These are phyloP conservation scores for Coix lacrymajobi DNA, from an alignment of 176 grass and related monocot species.

Conservation along the genomic window DNA sequence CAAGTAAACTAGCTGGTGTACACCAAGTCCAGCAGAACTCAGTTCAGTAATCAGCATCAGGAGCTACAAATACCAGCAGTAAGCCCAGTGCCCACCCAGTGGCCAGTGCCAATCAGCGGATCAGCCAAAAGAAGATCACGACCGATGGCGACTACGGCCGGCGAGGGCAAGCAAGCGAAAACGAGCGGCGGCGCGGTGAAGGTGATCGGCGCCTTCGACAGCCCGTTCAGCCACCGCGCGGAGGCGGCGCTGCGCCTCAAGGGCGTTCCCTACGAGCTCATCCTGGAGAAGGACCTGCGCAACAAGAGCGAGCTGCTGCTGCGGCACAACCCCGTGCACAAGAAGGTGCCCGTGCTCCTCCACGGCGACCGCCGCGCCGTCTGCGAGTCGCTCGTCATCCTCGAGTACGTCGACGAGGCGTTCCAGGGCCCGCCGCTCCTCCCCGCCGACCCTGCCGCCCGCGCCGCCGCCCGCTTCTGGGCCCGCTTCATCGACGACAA, in stretches of 20 bases:
- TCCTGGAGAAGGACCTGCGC: conserved; percentile 34
- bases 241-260: conserved; percentile 39
- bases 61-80: not conserved
- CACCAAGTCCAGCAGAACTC: too few species aligned
- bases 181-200: conserved; percentile 6
- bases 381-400: conserved; percentile 28
- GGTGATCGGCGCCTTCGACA: conserved; percentile 33
- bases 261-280: conserved; percentile 37
- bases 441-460: conserved; percentile 13
- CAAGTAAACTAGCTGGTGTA: too few species aligned
- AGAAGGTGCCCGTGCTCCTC: conserved; percentile 43
- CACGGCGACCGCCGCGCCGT: conserved; percentile 10
- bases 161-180: not conserved
- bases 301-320: conserved; percentile 42
- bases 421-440: conserved; percentile 13
- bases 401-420: conserved; percentile 46
- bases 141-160: not conserved
- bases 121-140: not conserved
- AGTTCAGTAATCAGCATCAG: not conserved
- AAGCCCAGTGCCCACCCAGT: not conserved
- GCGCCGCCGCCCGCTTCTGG: conserved; percentile 41
- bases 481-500: conserved; percentile 24
- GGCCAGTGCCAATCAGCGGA: not conserved
- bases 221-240: conserved; percentile 31
- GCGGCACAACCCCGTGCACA: conserved; percentile 36